These are phyloP conservation scores for Candida nanaspora DNA, from an alignment of 805 yeast genomes.

Conservation along the genomic window DNA sequence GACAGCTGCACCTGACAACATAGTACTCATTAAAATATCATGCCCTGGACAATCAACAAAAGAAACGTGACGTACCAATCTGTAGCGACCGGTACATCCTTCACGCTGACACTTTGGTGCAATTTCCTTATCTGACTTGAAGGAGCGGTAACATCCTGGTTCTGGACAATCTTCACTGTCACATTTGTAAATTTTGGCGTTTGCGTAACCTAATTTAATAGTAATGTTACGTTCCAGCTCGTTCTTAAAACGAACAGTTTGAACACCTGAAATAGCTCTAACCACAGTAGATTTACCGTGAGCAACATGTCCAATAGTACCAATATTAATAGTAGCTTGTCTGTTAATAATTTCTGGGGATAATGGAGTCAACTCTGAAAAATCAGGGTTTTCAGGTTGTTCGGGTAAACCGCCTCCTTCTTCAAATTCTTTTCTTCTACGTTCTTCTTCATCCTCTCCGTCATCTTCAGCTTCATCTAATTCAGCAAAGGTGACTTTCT, in stretches of 20 bases:
- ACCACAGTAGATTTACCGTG: constrained; percentile 98
- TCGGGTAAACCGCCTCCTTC: constrained; percentile 99
- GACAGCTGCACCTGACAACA: constrained; percentile 99
- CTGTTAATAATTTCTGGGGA: constrained; percentile 95
- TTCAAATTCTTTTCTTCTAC: constrained; percentile 77
- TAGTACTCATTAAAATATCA: constrained; percentile 99
- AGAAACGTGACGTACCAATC: constrained; percentile 90
- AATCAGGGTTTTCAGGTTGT: constrained; percentile 88
- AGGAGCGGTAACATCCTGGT: constrained; percentile 93
- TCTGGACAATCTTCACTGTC: constrained; percentile 79
- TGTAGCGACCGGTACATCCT: constrained; percentile 86
- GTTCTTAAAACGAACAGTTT: constrained; percentile 97
- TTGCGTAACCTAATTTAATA: constrained; percentile 96
- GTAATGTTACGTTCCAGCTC: constrained; percentile 99
- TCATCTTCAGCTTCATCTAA: constrained; percentile 45
- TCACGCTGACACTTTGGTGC: constrained; percentile 85
- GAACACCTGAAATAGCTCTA: constrained; percentile 98
- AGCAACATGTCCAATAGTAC: constrained; percentile 98
- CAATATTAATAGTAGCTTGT: constrained; percentile 98
- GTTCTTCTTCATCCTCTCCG: constrained; percentile 62
- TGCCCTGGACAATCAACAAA: constrained; percentile 99
- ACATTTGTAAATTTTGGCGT: constrained; percentile 95
- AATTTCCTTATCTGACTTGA: constrained; percentile 91
- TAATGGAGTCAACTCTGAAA: constrained; percentile 71
- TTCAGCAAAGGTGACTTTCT: constrained; percentile 78